phyloP scores from a whole-genome alignment of 768 basidiomycete genomes.

The Punctularia strigosozonata region DNA sequence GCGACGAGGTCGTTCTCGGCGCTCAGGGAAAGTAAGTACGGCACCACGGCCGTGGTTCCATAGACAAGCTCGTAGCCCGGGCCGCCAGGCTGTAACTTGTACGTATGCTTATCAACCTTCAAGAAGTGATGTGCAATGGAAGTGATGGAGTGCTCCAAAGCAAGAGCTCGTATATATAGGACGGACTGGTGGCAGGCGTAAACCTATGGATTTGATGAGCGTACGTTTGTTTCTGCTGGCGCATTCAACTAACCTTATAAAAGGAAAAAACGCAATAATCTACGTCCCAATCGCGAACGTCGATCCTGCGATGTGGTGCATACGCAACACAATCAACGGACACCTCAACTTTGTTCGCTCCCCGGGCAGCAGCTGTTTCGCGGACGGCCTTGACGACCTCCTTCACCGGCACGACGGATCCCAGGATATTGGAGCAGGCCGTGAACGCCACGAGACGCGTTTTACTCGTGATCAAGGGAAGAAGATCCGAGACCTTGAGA shows the following conservation, averaged over 20 bases:
- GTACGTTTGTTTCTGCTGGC: not conserved
- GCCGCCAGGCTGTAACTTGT: constrained; percentile 65
- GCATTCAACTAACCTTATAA: constrained; percentile 47
- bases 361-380: constrained; percentile 35
- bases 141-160: constrained; percentile 38
- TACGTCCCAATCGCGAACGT: constrained; percentile 68
- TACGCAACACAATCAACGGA: constrained; percentile 72
- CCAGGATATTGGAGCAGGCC: constrained; percentile 68
- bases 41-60: constrained; percentile 43
- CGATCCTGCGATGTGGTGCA: constrained; percentile 59
- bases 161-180: constrained; percentile 42
- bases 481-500: constrained; percentile 40
- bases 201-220: constrained; percentile 27
- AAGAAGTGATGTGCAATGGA: constrained; percentile 68
- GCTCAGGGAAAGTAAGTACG: constrained; percentile 48
- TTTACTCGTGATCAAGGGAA: constrained; percentile 48
- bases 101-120: constrained; percentile 26
- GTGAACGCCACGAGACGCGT: constrained; percentile 68
- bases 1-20: constrained; percentile 22
- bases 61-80: constrained; percentile 66
- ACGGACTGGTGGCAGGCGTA: constrained; percentile 66
- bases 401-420: constrained; percentile 50
- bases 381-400: constrained; percentile 41
- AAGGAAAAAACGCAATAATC: constrained; percentile 63
- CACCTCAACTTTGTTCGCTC: constrained; percentile 51